phyloP scores from a whole-genome alignment of 306 rosid species.

The Canavalia gladiata region DNA sequence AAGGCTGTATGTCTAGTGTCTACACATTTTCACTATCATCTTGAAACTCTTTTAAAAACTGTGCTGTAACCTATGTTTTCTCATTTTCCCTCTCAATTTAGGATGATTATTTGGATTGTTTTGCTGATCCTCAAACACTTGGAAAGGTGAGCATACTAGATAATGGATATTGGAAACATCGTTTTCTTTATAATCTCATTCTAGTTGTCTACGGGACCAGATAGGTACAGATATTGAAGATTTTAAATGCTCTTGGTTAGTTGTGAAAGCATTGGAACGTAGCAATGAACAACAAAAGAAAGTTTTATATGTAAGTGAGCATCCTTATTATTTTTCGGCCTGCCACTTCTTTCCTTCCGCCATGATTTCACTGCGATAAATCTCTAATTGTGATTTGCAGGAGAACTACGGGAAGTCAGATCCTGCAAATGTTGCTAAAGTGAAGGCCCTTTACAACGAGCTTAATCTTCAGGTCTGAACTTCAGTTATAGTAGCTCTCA shows the following conservation, averaged over 20 bases:
- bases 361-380: slow-evolving; percentile 30
- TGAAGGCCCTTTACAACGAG: slow-evolving; percentile 74
- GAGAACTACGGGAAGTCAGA: slow-evolving; percentile 83
- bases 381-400: slow-evolving; percentile 53
- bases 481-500: not conserved
- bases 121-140: slow-evolving; percentile 79
- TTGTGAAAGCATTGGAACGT: slow-evolving; percentile 86
- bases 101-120: slow-evolving; percentile 99
- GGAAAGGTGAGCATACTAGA: slow-evolving; percentile 73
- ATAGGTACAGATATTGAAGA: slow-evolving; percentile 98
- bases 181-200: slow-evolving; percentile 45
- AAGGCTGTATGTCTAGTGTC: slow-evolving; percentile 10
- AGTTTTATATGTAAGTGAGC: slow-evolving; percentile 67
- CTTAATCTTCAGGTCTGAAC: slow-evolving; percentile 82
- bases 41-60: slow-evolving; percentile 7
- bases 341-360: not conserved
- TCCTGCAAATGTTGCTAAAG: slow-evolving; percentile 70
- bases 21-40: not conserved
- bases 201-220: slow-evolving; percentile 57
- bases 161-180: slow-evolving; percentile 17
- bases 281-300: slow-evolving; percentile 78
- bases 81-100: slow-evolving; percentile 39
- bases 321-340: not conserved
- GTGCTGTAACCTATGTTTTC: slow-evolving; percentile 25
- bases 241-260: slow-evolving; percentile 98